Conservation (phyloP, 345 rosid species). For the Populus nigra region DNA sequence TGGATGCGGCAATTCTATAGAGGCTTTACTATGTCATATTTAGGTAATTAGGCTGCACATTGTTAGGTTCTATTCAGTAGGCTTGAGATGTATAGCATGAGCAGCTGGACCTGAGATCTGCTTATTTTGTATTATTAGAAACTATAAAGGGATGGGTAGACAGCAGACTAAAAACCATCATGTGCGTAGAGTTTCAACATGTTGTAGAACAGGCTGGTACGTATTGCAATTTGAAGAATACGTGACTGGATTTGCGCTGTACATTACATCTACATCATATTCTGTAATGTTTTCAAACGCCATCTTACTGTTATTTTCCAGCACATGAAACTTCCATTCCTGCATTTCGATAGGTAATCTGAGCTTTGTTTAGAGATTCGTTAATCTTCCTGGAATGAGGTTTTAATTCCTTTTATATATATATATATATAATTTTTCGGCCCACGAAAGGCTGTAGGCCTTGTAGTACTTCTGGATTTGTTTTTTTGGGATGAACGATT, state of each 20-base stretch:
- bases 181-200: no score
- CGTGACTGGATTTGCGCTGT: no score
- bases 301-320: neutral
- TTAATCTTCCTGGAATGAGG: neutral
- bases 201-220: no score
- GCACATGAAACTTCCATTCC: neutral
- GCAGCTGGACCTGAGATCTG: neutral
- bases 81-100: neutral
- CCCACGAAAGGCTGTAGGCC: no score
- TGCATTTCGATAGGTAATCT: neutral
- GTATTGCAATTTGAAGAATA: no score
- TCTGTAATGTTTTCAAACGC: no score
- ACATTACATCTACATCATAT: no score
- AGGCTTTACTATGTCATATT: neutral
- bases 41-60: neutral
- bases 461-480: neutral
- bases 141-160: no score
- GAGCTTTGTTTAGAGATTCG: neutral
- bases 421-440: no score
- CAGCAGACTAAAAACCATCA: no score
- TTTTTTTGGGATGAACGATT: neutral
- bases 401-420: no score
- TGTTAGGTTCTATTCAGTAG: neutral
- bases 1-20: slow-evolving; percentile 77
- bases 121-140: neutral